Percentiles rank a stretch among this genome's conserved stretches.
Evolutionary conservation across 2,329 filamentous ascomycete genomes (phyloP).

Genomic region (Neofusicoccum laricinum): DNA sequence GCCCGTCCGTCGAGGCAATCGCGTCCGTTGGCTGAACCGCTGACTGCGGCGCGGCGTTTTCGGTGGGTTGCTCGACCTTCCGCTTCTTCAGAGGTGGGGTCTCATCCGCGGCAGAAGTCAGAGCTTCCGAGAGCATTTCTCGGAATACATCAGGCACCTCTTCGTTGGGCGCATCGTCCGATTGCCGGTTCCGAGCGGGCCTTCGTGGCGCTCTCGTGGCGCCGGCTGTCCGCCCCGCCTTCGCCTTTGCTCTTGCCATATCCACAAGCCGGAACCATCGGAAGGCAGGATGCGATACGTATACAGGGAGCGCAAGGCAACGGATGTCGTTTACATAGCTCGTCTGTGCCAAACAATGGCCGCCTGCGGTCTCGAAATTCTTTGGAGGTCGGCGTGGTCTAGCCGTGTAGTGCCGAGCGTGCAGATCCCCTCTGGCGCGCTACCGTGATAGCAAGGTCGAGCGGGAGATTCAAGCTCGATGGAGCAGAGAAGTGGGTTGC

Average conservation of each 20-base stretch:
- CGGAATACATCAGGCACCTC: slow-evolving; percentile 43
- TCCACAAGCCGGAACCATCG: not conserved
- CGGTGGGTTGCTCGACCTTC: slow-evolving; percentile 10
- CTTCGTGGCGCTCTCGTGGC: not conserved
- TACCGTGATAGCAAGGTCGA: too few species aligned
- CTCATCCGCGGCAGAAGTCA: slow-evolving; percentile 32
- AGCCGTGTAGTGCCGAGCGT: too few species aligned
- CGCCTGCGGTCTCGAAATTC: too few species aligned
- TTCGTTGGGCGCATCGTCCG: slow-evolving; percentile 17
- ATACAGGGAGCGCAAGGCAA: too few species aligned
- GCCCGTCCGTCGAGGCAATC: slow-evolving; percentile 16
- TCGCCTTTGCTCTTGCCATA: slow-evolving; percentile 12
- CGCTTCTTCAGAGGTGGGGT: slow-evolving; percentile 36
- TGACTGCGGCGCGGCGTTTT: not conserved
- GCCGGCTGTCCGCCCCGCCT: not conserved
- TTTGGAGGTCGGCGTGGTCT: too few species aligned
- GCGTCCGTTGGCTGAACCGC: not conserved
- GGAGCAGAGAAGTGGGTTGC: too few species aligned
- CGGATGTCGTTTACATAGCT: not conserved
- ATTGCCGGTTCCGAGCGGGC: not conserved
- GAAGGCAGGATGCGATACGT: not conserved
- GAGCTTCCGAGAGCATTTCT: slow-evolving; percentile 45
- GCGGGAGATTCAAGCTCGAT: too few species aligned
- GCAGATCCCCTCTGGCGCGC: too few species aligned
- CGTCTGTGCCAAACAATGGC: not conserved